Percentiles rank a stretch among this genome's conserved stretches.
These are phyloP conservation scores for Raphanus hybrid DNA, from an alignment of 441 rosid genomes.

Conservation along the genomic window DNA sequence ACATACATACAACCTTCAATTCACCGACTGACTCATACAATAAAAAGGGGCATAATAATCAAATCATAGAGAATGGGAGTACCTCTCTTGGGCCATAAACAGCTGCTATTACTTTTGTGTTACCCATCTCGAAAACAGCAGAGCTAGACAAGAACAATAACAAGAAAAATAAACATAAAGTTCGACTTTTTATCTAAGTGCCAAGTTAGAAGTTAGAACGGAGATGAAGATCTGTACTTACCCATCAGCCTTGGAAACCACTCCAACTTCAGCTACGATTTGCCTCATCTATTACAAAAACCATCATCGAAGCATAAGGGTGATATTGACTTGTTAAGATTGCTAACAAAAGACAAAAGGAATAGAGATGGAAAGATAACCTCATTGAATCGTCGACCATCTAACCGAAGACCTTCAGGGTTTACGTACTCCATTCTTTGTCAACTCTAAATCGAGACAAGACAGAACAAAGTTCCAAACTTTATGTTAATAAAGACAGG, in stretches of 20 bases:
- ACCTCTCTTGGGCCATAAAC: conserved; percentile 99
- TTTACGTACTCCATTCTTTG: conserved; percentile 75
- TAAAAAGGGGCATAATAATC: no score
- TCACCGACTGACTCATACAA: no score
- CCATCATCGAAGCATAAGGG: not conserved
- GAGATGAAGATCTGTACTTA: conserved; percentile 25
- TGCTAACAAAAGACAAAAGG: not conserved
- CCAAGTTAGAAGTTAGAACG: not conserved
- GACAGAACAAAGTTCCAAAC: not conserved
- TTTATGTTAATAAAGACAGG: not conserved
- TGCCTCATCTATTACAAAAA: conserved; percentile 72
- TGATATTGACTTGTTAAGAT: not conserved
- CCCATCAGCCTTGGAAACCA: conserved; percentile 85
- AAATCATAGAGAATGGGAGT: not conserved
- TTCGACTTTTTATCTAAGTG: not conserved
- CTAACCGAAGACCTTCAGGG: conserved; percentile 89
- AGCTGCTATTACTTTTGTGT: conserved; percentile 94
- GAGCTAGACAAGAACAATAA: conserved; percentile 49
- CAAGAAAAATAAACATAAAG: not conserved
- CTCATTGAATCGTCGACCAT: conserved; percentile 84
- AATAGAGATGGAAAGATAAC: conserved; percentile 40
- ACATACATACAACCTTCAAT: no score
- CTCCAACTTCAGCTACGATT: conserved; percentile 83
- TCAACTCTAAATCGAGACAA: not conserved
- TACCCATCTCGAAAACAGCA: conserved; percentile 92